Base-by-base conservation (phyloP, 2,329 filamentous ascomycete genomes). In the Penicillium nordicum region DNA sequence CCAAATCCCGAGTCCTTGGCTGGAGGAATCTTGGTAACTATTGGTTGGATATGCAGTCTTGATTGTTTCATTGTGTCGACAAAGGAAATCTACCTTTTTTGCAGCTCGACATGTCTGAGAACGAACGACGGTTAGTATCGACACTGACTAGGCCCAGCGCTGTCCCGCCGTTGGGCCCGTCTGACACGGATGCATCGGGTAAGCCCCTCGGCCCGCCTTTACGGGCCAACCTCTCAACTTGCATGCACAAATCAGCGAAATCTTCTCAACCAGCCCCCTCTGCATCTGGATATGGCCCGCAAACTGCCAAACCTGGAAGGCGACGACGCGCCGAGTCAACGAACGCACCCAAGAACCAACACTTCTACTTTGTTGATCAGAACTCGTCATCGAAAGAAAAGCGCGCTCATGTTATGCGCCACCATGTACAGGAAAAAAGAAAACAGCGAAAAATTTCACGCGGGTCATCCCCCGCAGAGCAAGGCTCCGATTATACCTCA, bases 351-450 rank as follows among this genome's bases (percentile, higher is more conserved):
- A 70, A 69, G 52, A 70, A 60, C 11, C 71, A 72, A 60, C 58
- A 66, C 6, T 76, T 76, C 53, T 76, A 74, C 57, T 76, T 77
- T 61, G 74, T 76, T 45, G 69, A 76, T 49, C 69, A 67, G 8
- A 69, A 67, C 50, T 75, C 74, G 4, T 75, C 74, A 4, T 75
- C 71, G 18, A 70, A 72, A 32, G 74, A 74, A 53, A 76, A 76
- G 51, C 73, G 74, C 30, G 73, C 74, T 7, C 74, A 77, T 69
- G 74, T 77, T 21, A 76, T 77, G 74, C 73, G 73, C 36, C 72
- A 76, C 52, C 74, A 77, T 64, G 73, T 76, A n/a, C 72, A 76
- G 49, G 67, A 75, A 57, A 76, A 76, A 60, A 65, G 67, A 40
- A 72, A 65, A 55, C 71, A 71, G 52, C 70, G 63, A 44, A 71